phyloP scores from a whole-genome alignment of 495 filamentous ascomycete genomes.

The Tuber aestivum region DNA sequence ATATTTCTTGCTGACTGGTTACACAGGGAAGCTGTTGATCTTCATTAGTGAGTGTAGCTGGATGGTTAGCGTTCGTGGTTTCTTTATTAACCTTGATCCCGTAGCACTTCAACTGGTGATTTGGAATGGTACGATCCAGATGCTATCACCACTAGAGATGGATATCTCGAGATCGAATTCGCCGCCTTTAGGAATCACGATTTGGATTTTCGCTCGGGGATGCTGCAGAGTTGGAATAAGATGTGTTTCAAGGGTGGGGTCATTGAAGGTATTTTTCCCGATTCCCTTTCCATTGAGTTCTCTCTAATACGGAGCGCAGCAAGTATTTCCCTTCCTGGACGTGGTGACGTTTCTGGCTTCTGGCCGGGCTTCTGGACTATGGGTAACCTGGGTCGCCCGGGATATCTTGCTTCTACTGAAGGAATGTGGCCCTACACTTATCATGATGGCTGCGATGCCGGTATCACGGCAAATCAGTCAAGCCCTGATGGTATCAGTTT shows the following conservation, averaged over 20 bases:
- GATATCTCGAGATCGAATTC: constrained; percentile 61
- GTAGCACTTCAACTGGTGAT: constrained; percentile 62
- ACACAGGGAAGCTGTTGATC: constrained; percentile 55
- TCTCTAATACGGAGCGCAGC: constrained; percentile 44
- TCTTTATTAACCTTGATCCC: constrained; percentile 13
- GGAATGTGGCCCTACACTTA: constrained; percentile 81
- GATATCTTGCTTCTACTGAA: constrained; percentile 64
- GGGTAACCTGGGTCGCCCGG: constrained; percentile 66
- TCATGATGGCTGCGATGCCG: constrained; percentile 62
- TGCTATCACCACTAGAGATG: constrained; percentile 62
- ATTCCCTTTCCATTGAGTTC: not conserved
- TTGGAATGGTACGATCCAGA: constrained; percentile 82
- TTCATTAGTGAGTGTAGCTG: constrained; percentile 56
- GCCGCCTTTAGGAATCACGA: constrained; percentile 63
- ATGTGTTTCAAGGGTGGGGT: constrained; percentile 70
- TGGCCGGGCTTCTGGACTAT: constrained; percentile 82
- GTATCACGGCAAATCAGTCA: constrained; percentile 74
- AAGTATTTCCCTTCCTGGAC: constrained; percentile 67
- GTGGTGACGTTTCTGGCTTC: constrained; percentile 62
- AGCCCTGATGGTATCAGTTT: constrained; percentile 60
- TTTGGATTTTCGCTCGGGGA: constrained; percentile 68
- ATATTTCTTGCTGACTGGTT: constrained; percentile 26
- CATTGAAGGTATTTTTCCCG: constrained; percentile 49
- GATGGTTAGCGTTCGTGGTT: not conserved
- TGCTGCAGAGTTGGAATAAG: constrained; percentile 78